A percentile compares a stretch with the other conserved stretches of the same genome.
Conservation (phyloP, 192 early-diverging fungal genomes). For the Chytriomyces sp. region DNA sequence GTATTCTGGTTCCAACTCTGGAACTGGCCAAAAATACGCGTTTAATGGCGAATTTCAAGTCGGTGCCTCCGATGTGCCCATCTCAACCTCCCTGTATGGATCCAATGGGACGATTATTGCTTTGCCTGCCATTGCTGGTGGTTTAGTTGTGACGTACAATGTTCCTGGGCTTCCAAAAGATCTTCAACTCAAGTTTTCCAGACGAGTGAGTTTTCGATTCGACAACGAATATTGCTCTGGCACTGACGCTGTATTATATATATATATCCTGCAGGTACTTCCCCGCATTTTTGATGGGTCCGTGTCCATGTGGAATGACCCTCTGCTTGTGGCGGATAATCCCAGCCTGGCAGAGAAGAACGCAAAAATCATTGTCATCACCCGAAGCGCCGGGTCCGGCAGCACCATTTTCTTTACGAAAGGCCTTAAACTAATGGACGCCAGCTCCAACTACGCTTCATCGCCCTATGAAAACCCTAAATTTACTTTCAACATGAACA, state of each 20-base stretch:
- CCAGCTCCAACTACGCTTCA: background rate
- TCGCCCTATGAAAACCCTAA: background rate
- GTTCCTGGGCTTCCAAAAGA: constrained; percentile 2
- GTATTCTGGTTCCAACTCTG: background rate
- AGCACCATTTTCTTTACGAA: background rate
- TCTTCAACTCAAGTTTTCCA: constrained; percentile 2
- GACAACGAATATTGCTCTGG: background rate
- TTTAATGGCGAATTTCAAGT: background rate
- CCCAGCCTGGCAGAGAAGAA: constrained; percentile 7
- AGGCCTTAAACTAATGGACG: background rate
- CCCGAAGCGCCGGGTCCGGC: background rate
- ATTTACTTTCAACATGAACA: background rate
- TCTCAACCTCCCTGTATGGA: background rate
- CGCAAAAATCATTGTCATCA: constrained; percentile 1
- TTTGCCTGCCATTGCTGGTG: constrained; percentile 11
- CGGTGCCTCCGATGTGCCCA: background rate
- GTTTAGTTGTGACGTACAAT: constrained; percentile 1
- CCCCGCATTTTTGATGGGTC: constrained; percentile 27
- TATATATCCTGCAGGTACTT: constrained; percentile 1
- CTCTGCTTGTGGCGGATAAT: background rate
- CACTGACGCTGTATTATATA: too few relatives aligned
- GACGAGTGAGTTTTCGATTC: background rate
- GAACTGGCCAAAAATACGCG: background rate
- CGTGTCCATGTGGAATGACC: constrained; percentile 14
- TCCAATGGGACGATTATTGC: background rate